Base-by-base conservation (phyloP, 257 asterid species). In the Leonotis leonurus region DNA sequence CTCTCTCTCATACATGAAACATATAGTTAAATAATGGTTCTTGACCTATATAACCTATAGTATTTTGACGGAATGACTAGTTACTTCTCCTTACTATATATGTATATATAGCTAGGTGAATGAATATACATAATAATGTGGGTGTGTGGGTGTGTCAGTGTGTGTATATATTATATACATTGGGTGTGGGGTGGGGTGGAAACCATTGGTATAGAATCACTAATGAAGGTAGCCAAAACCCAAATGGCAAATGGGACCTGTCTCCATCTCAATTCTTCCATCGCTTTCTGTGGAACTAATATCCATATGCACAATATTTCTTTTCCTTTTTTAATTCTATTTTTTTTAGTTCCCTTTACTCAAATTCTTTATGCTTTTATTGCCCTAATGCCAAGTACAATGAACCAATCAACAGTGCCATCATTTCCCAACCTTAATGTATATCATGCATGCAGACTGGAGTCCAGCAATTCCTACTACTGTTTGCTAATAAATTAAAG, bases 281-380 rank as follows among this genome's bases (percentile, higher is more conserved):
- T 81, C 88, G 49, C 75, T 81, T 76, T 81, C 86, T 16, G 49
- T 62, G 83, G 56, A 71, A 70, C 77, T 68, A 50, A n/a, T n/a
- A n/a, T n/a, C n/a, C n/a, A n/a, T n/a, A n/a, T n/a, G n/a, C n/a
- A n/a, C 2, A 3, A 21, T 27, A 26, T 65, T 32, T 50, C 4
- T 6, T 64, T 67, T 44, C 22, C 2, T 16, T 20, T 29, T 26
- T 1, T n/a, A 4, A 27, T 58, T 43, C 56, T 62, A 62, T 66
- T 56, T 69, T 65, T 67, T 73, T 61, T 52, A 39, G 68, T 73
- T n/a, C n/a, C n/a, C n/a, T n/a, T n/a, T n/a, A n/a, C n/a, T n/a
- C n/a, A n/a, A n/a, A n/a, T n/a, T n/a, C 69, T 73, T 73, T 58
- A 67, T 64, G 79, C 56, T 67, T 74, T 64, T 63, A 59, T 78